A percentile compares a stretch with the other conserved stretches of the same genome.
phyloP scores from a whole-genome alignment of 192 early-diverging fungal genomes.

The Entomortierella lignicola region DNA sequence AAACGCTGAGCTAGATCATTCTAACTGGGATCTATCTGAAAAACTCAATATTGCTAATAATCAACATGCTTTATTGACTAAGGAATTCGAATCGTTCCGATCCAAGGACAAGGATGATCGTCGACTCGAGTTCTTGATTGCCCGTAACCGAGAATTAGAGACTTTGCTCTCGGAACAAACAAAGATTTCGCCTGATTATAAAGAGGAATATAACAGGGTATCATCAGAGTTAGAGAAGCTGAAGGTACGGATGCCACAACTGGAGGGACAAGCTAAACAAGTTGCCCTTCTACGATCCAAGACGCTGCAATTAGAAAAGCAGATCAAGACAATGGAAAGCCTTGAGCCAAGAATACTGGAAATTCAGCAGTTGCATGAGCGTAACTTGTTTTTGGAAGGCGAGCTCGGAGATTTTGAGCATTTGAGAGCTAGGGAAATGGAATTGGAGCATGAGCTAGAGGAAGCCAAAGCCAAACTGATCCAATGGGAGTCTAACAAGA shows the following conservation, averaged over 20 bases:
- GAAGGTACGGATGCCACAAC: conserved; percentile 39
- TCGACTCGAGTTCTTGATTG: conserved; percentile 27
- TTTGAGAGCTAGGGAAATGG: conserved; percentile 47
- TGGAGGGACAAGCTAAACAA: conserved; percentile 48
- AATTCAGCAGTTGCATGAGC: conserved; percentile 42
- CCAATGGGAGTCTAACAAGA: conserved; percentile 35
- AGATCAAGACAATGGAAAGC: conserved; percentile 52
- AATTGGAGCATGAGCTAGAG: conserved; percentile 32
- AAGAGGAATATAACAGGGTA: conserved; percentile 37
- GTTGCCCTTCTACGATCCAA: conserved; percentile 35
- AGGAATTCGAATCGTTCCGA: conserved; percentile 44
- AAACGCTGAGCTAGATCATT: conserved; percentile 48
- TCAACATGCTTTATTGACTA: conserved; percentile 42
- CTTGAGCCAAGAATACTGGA: conserved; percentile 39
- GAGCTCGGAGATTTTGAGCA: conserved; percentile 48
- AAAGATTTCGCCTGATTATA: conserved; percentile 42
- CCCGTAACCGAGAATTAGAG: conserved; percentile 43
- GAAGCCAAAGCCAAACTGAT: conserved; percentile 26
- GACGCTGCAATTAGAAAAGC: conserved; percentile 42
- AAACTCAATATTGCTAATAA: conserved; percentile 51
- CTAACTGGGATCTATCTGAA: conserved; percentile 51
- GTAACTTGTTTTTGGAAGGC: conserved; percentile 41
- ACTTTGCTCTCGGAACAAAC: conserved; percentile 25
- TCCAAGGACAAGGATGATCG: conserved; percentile 53
- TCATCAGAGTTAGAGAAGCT: conserved; percentile 40